phyloP scores from a whole-genome alignment of 768 basidiomycete species.

The Tulasnella sp. region DNA sequence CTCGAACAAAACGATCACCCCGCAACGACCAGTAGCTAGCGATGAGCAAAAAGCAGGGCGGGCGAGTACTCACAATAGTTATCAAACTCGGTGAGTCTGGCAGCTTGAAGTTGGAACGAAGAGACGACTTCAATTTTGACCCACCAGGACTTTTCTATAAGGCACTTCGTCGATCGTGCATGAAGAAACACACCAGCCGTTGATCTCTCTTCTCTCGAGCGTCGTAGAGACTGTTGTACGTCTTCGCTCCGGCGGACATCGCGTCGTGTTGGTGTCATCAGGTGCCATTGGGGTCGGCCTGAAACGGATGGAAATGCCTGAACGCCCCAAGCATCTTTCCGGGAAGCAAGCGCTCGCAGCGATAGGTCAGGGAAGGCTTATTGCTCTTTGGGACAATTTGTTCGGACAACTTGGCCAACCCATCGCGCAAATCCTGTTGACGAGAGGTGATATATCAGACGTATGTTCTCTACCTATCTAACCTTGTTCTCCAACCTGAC shows the following conservation, averaged over 20 bases:
- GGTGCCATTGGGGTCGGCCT: conserved; percentile 97
- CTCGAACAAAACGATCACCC: no score
- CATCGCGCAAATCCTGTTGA: conserved; percentile 88
- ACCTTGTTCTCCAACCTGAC: conserved; percentile 4
- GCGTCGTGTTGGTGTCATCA: conserved; percentile 89
- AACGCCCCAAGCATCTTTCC: conserved; percentile 67
- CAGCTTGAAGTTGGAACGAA: background rate
- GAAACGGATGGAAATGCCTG: conserved; percentile 76
- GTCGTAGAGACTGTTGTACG: conserved; percentile 82
- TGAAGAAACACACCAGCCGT: conserved; percentile 82
- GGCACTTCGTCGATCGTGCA: conserved; percentile 96
- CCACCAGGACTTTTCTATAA: conserved; percentile 24
- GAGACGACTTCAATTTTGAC: background rate
- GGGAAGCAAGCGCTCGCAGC: conserved; percentile 96
- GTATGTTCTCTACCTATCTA: conserved; percentile 32
- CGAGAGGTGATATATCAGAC: conserved; percentile 93
- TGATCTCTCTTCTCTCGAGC: conserved; percentile 81
- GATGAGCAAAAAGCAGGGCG: background rate
- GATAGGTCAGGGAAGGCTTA: conserved; percentile 91
- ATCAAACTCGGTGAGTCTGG: conserved; percentile 64
- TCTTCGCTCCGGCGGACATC: conserved; percentile 70
- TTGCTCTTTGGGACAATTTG: conserved; percentile 93
- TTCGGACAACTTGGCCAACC: conserved; percentile 90
- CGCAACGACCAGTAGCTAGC: background rate
- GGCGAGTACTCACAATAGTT: conserved; percentile 44